Percentiles rank a stretch among this genome's conserved stretches.
Evolutionary conservation across 371 early-diverging fungal genomes (phyloP).

Genomic region (Mucor piriformis): DNA sequence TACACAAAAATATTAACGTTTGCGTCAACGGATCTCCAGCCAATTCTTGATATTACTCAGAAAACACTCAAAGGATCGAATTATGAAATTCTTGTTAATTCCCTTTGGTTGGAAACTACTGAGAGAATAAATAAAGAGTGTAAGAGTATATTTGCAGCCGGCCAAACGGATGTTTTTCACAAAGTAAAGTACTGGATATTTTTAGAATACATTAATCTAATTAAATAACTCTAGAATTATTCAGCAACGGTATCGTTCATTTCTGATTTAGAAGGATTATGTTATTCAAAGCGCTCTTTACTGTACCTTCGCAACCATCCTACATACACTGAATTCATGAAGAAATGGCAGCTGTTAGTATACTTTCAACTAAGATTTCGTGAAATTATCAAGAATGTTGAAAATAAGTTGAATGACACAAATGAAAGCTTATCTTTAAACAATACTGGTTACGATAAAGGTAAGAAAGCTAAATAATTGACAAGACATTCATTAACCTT

Average conservation of each 20-base stretch:
- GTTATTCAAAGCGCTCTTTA: slow-evolving; percentile 51
- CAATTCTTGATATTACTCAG: slow-evolving; percentile 64
- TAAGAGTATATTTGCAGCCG: slow-evolving; percentile 67
- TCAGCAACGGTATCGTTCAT: slow-evolving; percentile 68
- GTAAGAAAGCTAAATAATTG: not conserved
- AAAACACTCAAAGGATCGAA: slow-evolving; percentile 68
- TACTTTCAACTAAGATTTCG: slow-evolving; percentile 75
- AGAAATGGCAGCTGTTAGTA: slow-evolving; percentile 73
- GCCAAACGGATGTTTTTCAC: slow-evolving; percentile 76
- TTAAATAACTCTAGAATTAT: slow-evolving; percentile 53
- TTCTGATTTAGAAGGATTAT: slow-evolving; percentile 56
- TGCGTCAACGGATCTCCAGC: slow-evolving; percentile 50
- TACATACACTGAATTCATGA: slow-evolving; percentile 71
- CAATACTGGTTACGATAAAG: not conserved
- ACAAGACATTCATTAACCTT: too few relatives aligned
- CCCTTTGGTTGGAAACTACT: slow-evolving; percentile 62
- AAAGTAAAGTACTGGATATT: slow-evolving; percentile 38
- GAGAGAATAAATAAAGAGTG: slow-evolving; percentile 56
- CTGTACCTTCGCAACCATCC: slow-evolving; percentile 62
- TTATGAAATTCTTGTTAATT: slow-evolving; percentile 72
- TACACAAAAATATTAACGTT: slow-evolving; percentile 64
- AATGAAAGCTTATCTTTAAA: slow-evolving; percentile 12
- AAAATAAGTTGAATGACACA: slow-evolving; percentile 36
- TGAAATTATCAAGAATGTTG: slow-evolving; percentile 57
- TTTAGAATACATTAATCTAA: not conserved